phyloP scores from a whole-genome alignment of 495 filamentous ascomycete species.

The Rhizodiscina lignyota region DNA sequence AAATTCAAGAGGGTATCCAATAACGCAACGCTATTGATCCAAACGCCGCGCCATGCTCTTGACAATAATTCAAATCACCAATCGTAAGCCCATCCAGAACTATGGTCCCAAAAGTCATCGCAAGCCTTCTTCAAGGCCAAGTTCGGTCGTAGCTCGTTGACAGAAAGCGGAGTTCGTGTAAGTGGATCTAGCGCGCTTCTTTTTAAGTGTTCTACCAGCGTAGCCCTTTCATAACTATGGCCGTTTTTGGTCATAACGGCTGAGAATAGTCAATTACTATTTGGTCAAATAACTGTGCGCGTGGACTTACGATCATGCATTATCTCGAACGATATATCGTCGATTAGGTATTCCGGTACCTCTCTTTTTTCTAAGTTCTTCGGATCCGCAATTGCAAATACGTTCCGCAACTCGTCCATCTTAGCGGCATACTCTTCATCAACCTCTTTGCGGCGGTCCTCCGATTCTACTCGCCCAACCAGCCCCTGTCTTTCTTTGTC shows the following conservation, averaged over 20 bases:
- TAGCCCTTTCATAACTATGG: constrained; percentile 73
- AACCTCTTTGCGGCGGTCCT: constrained; percentile 33
- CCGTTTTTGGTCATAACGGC: constrained; percentile 56
- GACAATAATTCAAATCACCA: constrained; percentile 35
- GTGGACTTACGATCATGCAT: constrained; percentile 69
- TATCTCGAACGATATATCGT: constrained; percentile 76
- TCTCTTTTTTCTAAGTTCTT: constrained; percentile 34
- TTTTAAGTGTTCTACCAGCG: constrained; percentile 73
- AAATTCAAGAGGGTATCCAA: too few relatives aligned
- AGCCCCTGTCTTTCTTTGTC: constrained; percentile 9
- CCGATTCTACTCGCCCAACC: constrained; percentile 25
- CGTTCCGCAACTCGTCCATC: constrained; percentile 35
- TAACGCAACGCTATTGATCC: too few relatives aligned
- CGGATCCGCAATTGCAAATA: constrained; percentile 47
- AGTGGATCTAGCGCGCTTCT: constrained; percentile 63
- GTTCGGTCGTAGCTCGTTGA: constrained; percentile 68
- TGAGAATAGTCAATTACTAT: background rate
- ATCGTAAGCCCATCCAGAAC: constrained; percentile 79
- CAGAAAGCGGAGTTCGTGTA: constrained; percentile 55
- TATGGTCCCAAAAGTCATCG: constrained; percentile 64
- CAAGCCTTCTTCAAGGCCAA: constrained; percentile 69
- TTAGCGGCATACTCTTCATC: constrained; percentile 36
- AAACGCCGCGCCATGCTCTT: background rate
- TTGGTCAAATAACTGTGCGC: background rate
- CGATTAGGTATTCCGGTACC: constrained; percentile 76